phyloP scores from a whole-genome alignment of 768 basidiomycete genomes.

The Amanita thiersii region DNA sequence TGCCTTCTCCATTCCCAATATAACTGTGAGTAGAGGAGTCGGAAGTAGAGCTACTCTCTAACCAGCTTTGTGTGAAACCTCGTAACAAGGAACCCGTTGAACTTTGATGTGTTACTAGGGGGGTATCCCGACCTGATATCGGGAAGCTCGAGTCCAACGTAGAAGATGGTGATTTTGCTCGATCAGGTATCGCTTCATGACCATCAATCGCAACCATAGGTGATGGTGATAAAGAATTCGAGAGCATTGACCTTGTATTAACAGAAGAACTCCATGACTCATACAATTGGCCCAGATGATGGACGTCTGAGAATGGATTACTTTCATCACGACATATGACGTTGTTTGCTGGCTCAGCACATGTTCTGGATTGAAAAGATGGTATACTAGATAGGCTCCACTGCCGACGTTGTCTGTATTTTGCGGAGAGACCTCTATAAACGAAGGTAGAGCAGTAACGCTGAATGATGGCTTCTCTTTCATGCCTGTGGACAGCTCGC shows the following conservation, averaged over 20 bases:
- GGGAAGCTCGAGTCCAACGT: slow-evolving; percentile 18
- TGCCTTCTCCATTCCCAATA: too few species aligned
- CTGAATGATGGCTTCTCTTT: slow-evolving; percentile 46
- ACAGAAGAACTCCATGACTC: too few species aligned
- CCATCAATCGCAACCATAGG: not conserved
- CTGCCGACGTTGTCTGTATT: too few species aligned
- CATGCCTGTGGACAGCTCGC: slow-evolving; percentile 52
- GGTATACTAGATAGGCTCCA: too few species aligned
- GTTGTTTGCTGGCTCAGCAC: too few species aligned
- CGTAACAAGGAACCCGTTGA: slow-evolving; percentile 16
- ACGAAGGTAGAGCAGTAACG: too few species aligned
- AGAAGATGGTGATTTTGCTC: slow-evolving; percentile 3
- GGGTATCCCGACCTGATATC: slow-evolving; percentile 21
- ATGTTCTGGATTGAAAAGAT: too few species aligned
- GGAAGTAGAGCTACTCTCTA: not conserved
- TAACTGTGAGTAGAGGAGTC: too few species aligned
- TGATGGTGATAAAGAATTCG: slow-evolving; percentile 9
- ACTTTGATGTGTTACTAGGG: slow-evolving; percentile 18
- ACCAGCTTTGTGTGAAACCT: slow-evolving; percentile 14
- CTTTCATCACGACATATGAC: not conserved
- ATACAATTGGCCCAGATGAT: too few species aligned
- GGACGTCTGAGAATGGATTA: not conserved
- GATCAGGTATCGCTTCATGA: not conserved
- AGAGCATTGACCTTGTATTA: not conserved
- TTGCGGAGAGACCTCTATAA: too few species aligned